These are phyloP conservation scores for Plasmodium chabaudi DNA, from an alignment of 169 alveolate genomes.

Conservation along the genomic window DNA sequence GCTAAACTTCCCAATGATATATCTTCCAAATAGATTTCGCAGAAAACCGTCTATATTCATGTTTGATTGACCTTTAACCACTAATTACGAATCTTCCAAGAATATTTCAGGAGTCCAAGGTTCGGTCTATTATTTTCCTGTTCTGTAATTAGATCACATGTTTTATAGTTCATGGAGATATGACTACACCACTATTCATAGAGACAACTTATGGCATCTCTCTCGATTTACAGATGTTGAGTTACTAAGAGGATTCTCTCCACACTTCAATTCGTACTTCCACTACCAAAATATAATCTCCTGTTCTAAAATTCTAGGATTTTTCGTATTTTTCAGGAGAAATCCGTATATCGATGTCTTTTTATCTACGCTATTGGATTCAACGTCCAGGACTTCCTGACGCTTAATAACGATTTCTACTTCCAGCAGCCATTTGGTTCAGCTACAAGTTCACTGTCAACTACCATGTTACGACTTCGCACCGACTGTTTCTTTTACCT, in stretches of 20 bases:
- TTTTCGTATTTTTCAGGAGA: conserved; percentile 9
- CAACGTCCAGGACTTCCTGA: conserved; percentile 13
- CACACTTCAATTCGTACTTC: no score
- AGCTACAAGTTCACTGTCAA: conserved; percentile 39
- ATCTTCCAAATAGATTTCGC: conserved; percentile 40
- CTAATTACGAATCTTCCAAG: no score
- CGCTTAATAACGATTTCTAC: conserved; percentile 10
- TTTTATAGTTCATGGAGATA: conserved; percentile 8
- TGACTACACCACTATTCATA: conserved; percentile 7
- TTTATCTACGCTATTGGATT: conserved; percentile 4
- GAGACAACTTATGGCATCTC: conserved; percentile 11
- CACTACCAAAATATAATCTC: conserved; percentile 13
- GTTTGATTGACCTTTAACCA: conserved; percentile 8
- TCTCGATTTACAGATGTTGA: conserved; percentile 8
- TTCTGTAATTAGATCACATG: conserved; percentile 9
- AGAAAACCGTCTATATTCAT: conserved; percentile 32
- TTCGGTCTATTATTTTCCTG: neutral
- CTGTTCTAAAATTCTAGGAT: conserved; percentile 8
- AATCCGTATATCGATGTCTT: conserved; percentile 7
- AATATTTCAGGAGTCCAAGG: no score
- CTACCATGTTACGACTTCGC: conserved; percentile 37
- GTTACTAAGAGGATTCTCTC: conserved; percentile 1
- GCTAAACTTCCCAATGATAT: conserved; percentile 40
- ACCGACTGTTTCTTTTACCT: conserved; percentile 32
- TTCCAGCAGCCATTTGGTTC: conserved; percentile 23